phyloP scores from a whole-genome alignment of 2,329 filamentous ascomycete species.

The Leptographium galeiforme region DNA sequence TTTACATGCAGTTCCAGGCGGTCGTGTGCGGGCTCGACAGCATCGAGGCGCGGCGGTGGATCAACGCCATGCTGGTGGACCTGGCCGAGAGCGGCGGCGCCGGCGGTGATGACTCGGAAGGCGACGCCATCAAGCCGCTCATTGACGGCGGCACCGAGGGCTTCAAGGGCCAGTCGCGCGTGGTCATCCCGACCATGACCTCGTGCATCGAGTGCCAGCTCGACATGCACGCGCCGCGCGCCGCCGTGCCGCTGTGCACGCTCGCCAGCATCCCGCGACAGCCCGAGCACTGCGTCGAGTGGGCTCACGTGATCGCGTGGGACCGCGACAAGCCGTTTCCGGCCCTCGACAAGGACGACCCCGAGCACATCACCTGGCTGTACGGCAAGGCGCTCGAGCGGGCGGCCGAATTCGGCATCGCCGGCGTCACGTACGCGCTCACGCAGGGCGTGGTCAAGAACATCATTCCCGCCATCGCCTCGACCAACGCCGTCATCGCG shows the following conservation, averaged over 20 bases:
- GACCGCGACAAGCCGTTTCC: slow-evolving; percentile 74
- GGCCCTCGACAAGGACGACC: slow-evolving; percentile 84
- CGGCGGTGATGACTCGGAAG: slow-evolving; percentile 45
- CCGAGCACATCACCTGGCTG: slow-evolving; percentile 95
- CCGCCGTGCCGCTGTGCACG: slow-evolving; percentile 92
- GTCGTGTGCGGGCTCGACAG: slow-evolving; percentile 92
- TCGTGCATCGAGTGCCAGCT: slow-evolving; percentile 97
- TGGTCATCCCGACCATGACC: slow-evolving; percentile 82
- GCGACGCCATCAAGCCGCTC: slow-evolving; percentile 79
- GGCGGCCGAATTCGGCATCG: slow-evolving; percentile 77
- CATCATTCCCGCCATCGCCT: slow-evolving; percentile 96
- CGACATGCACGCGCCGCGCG: slow-evolving; percentile 94
- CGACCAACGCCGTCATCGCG: slow-evolving; percentile 92
- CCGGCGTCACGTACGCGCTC: slow-evolving; percentile 85
- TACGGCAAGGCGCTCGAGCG: slow-evolving; percentile 73
- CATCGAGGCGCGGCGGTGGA: slow-evolving; percentile 96
- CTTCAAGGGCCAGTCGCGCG: slow-evolving; percentile 92
- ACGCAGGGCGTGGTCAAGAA: slow-evolving; percentile 98
- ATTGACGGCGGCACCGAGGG: slow-evolving; percentile 95
- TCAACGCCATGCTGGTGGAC: slow-evolving; percentile 82
- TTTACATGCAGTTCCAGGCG: slow-evolving; percentile 94
- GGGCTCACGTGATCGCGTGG: slow-evolving; percentile 98
- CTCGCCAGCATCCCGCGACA: slow-evolving; percentile 93
- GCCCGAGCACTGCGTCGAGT: slow-evolving; percentile 96
- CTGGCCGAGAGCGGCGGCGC: slow-evolving; percentile 63